Percentiles rank a stretch among this genome's conserved stretches.
Evolutionary conservation across 495 filamentous ascomycete genomes (phyloP).

Genomic region (Elaphomyces granulatus): DNA sequence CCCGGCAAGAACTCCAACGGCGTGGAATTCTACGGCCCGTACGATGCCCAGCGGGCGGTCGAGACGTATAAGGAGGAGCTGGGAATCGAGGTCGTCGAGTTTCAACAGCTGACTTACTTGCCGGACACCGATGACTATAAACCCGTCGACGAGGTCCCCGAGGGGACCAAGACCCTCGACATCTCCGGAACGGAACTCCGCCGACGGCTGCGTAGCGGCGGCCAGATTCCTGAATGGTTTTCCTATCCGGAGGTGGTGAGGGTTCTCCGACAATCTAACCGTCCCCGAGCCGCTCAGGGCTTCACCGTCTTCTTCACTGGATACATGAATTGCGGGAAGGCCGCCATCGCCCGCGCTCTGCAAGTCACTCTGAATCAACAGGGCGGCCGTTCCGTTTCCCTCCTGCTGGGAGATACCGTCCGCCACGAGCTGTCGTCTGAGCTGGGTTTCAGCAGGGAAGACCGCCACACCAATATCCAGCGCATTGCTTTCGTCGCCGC

Average conservation of each 20-base stretch:
- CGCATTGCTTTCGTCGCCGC: conserved; percentile 94
- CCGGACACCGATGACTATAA: conserved; percentile 94
- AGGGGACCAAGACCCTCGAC: conserved; percentile 79
- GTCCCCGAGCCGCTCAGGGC: conserved; percentile 73
- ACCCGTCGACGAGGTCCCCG: conserved; percentile 75
- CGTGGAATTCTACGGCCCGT: conserved; percentile 93
- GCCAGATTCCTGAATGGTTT: conserved; percentile 97
- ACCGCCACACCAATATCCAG: conserved; percentile 89
- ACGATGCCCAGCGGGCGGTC: conserved; percentile 94
- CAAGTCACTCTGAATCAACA: conserved; percentile 98
- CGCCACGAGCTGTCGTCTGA: conserved; percentile 86
- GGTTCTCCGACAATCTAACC: conserved; percentile 89
- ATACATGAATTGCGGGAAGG: conserved; percentile 93
- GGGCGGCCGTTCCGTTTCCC: conserved; percentile 83
- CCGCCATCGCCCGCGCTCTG: conserved; percentile 84
- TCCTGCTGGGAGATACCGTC: conserved; percentile 90
- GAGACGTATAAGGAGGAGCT: conserved; percentile 94
- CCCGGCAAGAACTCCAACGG: conserved; percentile 95
- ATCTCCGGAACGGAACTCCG: conserved; percentile 96
- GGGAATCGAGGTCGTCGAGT: conserved; percentile 95
- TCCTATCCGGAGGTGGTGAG: conserved; percentile 97
- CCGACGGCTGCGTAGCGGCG: conserved; percentile 70
- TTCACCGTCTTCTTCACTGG: conserved; percentile 98
- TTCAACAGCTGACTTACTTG: conserved; percentile 99
- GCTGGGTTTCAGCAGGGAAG: conserved; percentile 85